Percentiles rank a stretch among this genome's conserved stretches.
These are phyloP conservation scores for Suillus luteus DNA, from an alignment of 768 basidiomycete species.

Conservation along the genomic window DNA sequence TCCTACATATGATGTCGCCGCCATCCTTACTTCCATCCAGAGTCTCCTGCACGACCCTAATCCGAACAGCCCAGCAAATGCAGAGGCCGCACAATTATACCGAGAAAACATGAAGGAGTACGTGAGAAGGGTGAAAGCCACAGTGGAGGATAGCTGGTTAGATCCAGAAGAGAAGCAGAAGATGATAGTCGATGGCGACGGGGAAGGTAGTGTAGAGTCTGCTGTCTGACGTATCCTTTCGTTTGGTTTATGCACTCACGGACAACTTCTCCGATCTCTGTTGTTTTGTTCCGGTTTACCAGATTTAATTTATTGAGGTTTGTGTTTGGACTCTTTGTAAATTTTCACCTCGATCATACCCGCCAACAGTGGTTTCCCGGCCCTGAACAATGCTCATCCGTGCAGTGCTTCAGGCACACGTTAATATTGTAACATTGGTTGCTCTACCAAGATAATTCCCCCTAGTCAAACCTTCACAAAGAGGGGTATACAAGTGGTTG, in stretches of 20 bases:
- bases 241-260: neutral
- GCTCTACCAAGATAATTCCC: neutral
- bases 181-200: constrained; percentile 42
- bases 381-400: neutral
- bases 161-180: constrained; percentile 73
- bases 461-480: neutral
- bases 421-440: neutral
- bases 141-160: constrained; percentile 94
- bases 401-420: neutral
- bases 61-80: constrained; percentile 97
- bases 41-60: constrained; percentile 96
- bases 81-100: constrained; percentile 95
- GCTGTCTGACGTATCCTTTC: neutral
- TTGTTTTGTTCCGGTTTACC: neutral
- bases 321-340: neutral
- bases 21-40: constrained; percentile 96
- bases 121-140: constrained; percentile 86
- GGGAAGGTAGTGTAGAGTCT: neutral
- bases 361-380: constrained; percentile 1
- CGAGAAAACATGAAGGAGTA: constrained; percentile 99
- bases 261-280: neutral
- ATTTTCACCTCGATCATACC: neutral
- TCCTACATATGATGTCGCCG: constrained; percentile 98
- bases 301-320: constrained; percentile 8
- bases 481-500: neutral